These are phyloP conservation scores for Camellia oleifera DNA, from an alignment of 179 eudicot species.

Conservation along the genomic window DNA sequence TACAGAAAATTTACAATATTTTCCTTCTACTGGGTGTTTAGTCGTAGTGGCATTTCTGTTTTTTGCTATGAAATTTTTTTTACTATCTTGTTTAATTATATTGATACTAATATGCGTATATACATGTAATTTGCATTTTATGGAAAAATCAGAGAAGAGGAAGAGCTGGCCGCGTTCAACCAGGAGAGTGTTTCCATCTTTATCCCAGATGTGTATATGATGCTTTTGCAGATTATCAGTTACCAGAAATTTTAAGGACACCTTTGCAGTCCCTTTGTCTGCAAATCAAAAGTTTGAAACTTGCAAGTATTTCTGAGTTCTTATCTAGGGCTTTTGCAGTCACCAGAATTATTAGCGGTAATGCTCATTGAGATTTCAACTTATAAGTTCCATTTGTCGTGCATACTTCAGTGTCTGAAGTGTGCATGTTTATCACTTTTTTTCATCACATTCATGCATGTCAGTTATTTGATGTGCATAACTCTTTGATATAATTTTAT, in stretches of 20 bases:
- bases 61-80: background rate
- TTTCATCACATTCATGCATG: background rate
- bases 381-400: background rate
- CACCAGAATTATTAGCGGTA: constrained; percentile 78
- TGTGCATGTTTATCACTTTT: background rate
- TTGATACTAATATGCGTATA: background rate
- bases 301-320: constrained; percentile 79
- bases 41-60: background rate
- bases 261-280: constrained; percentile 84
- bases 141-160: constrained; percentile 62
- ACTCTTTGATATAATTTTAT: constrained; percentile 6
- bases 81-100: background rate
- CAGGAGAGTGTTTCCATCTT: constrained; percentile 88
- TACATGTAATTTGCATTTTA: background rate
- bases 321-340: constrained; percentile 75
- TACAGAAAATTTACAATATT: background rate
- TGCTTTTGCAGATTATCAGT: constrained; percentile 72
- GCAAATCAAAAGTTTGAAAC: constrained; percentile 83
- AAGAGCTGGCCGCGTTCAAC: constrained; percentile 89
- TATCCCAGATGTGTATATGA: constrained; percentile 82
- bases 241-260: constrained; percentile 83
- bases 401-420: background rate
- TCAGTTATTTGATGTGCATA: background rate
- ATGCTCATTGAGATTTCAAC: constrained; percentile 18
- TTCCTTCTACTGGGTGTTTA: background rate